Conservation (phyloP, 768 basidiomycete genomes). For the Leucosporidium scottii region DNA sequence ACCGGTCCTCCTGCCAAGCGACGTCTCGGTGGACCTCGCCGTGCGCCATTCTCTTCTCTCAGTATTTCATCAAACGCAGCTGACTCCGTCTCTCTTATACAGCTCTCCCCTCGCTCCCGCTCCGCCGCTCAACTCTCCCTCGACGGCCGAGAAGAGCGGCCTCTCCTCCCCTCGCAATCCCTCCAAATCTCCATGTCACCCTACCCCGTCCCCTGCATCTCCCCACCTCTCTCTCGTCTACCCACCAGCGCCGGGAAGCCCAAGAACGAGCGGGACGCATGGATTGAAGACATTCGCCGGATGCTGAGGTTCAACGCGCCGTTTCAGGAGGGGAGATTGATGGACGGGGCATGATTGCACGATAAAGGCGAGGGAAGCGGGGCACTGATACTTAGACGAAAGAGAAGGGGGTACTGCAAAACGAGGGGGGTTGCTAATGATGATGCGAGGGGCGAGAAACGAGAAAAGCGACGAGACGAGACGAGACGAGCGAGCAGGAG, state of each 20-base stretch:
- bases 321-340: conserved; percentile 47
- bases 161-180: conserved; percentile 74
- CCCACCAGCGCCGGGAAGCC: not conserved
- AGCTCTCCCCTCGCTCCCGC: not conserved
- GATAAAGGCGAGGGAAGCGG: not conserved
- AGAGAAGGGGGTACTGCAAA: too few species aligned
- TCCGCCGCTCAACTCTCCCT: conserved; percentile 1
- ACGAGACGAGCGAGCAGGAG: not conserved
- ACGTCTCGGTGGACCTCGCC: conserved; percentile 41
- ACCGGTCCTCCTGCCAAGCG: conserved; percentile 73
- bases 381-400: too few species aligned
- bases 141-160: conserved; percentile 53
- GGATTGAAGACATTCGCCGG: conserved; percentile 96
- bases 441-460: too few species aligned
- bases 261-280: conserved; percentile 44
- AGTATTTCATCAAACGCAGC: too few species aligned
- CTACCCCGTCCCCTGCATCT: conserved; percentile 88
- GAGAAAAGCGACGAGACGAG: too few species aligned
- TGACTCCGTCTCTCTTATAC: too few species aligned
- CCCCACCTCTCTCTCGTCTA: conserved; percentile 69
- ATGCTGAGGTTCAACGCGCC: conserved; percentile 90
- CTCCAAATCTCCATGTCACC: conserved; percentile 77
- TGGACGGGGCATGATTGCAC: not conserved
- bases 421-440: too few species aligned
- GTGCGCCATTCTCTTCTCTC: conserved; percentile 42